phyloP scores from a whole-genome alignment of 2,329 filamentous ascomycete species.

The Septoria linicola region DNA sequence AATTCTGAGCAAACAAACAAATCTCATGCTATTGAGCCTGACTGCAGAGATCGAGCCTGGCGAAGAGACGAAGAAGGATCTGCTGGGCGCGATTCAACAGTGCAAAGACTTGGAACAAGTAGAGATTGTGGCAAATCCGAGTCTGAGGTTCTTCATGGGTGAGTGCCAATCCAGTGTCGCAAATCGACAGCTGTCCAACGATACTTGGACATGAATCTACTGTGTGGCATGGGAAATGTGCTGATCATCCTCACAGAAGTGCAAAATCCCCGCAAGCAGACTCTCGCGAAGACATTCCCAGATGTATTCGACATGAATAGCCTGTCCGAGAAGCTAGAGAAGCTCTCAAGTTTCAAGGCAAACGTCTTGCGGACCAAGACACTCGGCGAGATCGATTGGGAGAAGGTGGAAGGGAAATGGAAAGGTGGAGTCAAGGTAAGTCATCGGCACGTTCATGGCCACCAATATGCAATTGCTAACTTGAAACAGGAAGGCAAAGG shows the following conservation, averaged over 20 bases:
- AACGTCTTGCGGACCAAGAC: slow-evolving; percentile 39
- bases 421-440: slow-evolving; percentile 31
- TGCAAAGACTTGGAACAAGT: slow-evolving; percentile 41
- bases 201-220: neutral
- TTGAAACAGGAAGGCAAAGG: slow-evolving; percentile 7
- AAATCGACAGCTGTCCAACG: neutral
- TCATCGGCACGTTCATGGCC: too few relatives aligned
- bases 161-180: slow-evolving; percentile 16
- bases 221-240: too few relatives aligned
- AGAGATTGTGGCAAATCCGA: slow-evolving; percentile 43
- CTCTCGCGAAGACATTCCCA: slow-evolving; percentile 34
- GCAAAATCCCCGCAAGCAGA: slow-evolving; percentile 15
- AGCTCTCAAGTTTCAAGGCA: slow-evolving; percentile 40
- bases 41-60: slow-evolving; percentile 41
- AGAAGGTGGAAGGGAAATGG: slow-evolving; percentile 36
- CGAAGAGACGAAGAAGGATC: slow-evolving; percentile 38
- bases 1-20: slow-evolving; percentile 40
- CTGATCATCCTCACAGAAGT: slow-evolving; percentile 13
- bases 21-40: slow-evolving; percentile 42
- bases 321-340: slow-evolving; percentile 38
- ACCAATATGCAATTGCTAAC: too few relatives aligned
- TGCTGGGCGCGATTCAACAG: slow-evolving; percentile 36
- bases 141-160: slow-evolving; percentile 42
- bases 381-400: slow-evolving; percentile 39
- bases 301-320: slow-evolving; percentile 37